phyloP scores from a whole-genome alignment of 1,284 basidiomycete species.

The Heliocybe sulcata region DNA sequence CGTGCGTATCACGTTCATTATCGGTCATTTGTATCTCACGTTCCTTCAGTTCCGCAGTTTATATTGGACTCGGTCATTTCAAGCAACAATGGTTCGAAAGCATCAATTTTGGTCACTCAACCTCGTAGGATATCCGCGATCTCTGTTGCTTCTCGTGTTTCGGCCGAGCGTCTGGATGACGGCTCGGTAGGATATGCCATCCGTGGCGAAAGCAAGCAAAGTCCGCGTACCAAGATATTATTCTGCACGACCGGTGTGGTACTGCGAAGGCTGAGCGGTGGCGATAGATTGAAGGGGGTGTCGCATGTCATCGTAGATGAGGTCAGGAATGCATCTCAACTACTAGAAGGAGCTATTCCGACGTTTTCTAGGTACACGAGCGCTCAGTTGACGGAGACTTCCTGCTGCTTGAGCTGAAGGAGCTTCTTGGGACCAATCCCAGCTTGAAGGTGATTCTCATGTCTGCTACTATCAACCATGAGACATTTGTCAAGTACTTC shows the following conservation, averaged over 20 bases:
- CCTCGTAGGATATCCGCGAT: conserved; percentile 88
- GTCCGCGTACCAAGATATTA: conserved; percentile 64
- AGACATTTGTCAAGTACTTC: conserved; percentile 80
- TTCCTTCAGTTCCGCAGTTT: conserved; percentile 77
- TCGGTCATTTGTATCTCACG: not conserved
- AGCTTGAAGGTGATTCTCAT: conserved; percentile 80
- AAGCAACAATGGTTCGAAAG: conserved; percentile 52
- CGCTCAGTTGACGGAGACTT: conserved; percentile 89
- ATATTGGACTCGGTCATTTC: conserved; percentile 80
- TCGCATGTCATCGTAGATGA: conserved; percentile 92
- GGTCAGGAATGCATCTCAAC: conserved; percentile 29
- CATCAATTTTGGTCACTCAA: conserved; percentile 85
- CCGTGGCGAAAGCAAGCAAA: conserved; percentile 78
- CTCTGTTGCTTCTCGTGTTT: conserved; percentile 85
- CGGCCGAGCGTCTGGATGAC: conserved; percentile 79
- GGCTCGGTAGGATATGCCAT: conserved; percentile 87
- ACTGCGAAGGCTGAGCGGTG: conserved; percentile 71
- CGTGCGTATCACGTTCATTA: conserved; percentile 28
- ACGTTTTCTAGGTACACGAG: conserved; percentile 69
- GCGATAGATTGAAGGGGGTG: conserved; percentile 64
- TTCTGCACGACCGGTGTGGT: conserved; percentile 95
- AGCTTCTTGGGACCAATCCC: conserved; percentile 65
- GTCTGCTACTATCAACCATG: conserved; percentile 88
- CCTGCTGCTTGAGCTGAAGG: conserved; percentile 78
- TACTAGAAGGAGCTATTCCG: conserved; percentile 3